Base-by-base conservation (phyloP, 148 eudicot species). In the Fagopyrum tataricum region DNA sequence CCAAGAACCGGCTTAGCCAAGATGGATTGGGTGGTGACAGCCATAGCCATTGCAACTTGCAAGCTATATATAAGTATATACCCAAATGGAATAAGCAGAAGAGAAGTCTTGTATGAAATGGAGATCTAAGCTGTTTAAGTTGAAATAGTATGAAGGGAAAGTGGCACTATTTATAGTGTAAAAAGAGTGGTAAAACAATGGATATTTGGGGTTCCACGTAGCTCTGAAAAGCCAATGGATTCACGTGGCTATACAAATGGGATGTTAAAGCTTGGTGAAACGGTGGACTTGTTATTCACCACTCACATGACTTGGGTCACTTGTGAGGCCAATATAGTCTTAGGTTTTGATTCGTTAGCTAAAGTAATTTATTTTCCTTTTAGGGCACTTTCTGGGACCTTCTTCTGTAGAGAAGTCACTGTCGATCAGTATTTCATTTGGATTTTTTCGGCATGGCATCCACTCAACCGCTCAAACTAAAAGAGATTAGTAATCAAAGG, bases 181-280 rank as follows among this genome's bases (percentile, higher is more conserved):
- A 18, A 5, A 49, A 4, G 74, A 4, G 70, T 6, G 11, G 23
- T 3, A 4, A 2, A 31, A 31, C 37, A 58, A n/a, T 59, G 81
- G 81, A 56, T 72, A 72, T 43, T 75, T 74, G 4, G 11, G 69
- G 81, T 17, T 78, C 77, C 81, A 76, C 81, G 77, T 78, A 17
- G 51, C 68, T 7, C 3, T 2, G 11, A 17, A 75, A 78, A 40
- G 44, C 66, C 2, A 39, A n/a, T 15, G 44, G 61, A 46, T 74
- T 77, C 76, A 77, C 76, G 76, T 74, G 78, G 8, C 75, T 51
- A 68, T 74, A 73, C 67, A 61, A 61, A 61, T 61, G 67, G 6
- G 31, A 61, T 40, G 26, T n/a, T 13, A 11, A 64, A 15, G 4
- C 15, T 13, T 17, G 31, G 69, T 39, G 69, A 31, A 64, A 14